Percentiles rank a stretch among this genome's conserved stretches.
These are phyloP conservation scores for Verticillium zaregamsianum DNA, from an alignment of 2,329 filamentous ascomycete genomes.

Conservation along the genomic window DNA sequence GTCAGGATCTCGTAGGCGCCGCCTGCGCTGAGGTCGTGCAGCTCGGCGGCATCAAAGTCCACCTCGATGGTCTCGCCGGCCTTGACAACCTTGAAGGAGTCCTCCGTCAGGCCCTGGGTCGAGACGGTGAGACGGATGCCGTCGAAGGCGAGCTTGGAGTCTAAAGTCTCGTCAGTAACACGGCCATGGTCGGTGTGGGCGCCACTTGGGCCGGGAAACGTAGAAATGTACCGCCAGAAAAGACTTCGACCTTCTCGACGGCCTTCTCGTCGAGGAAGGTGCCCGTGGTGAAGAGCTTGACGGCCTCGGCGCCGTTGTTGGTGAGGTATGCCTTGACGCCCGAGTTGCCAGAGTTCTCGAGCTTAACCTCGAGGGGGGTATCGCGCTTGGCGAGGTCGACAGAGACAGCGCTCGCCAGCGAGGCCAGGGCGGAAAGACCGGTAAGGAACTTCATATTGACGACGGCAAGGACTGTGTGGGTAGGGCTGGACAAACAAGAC, in stretches of 20 bases:
- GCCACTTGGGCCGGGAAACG: conserved; percentile 8
- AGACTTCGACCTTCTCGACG: conserved; percentile 45
- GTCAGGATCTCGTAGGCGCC: conserved; percentile 50
- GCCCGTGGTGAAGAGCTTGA: conserved; percentile 45
- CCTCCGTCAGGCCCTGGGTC: conserved; percentile 33
- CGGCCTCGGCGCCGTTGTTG: conserved; percentile 36
- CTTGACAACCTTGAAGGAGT: conserved; percentile 41
- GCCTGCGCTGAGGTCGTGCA: conserved; percentile 40
- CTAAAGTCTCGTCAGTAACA: background rate
- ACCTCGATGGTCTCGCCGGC: conserved; percentile 41
- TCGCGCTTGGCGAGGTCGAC: conserved; percentile 26
- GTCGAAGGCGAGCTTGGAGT: conserved; percentile 29
- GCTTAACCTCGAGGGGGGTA: conserved; percentile 30
- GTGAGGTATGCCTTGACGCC: conserved; percentile 41
- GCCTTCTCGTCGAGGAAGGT: conserved; percentile 42
- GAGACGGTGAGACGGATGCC: conserved; percentile 44
- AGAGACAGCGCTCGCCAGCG: conserved; percentile 27
- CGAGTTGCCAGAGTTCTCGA: conserved; percentile 39
- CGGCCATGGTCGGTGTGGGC: background rate
- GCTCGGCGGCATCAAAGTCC: conserved; percentile 45
- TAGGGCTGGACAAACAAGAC: background rate
- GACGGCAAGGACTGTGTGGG: background rate
- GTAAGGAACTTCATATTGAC: conserved; percentile 33
- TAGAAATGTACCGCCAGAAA: conserved; percentile 32
- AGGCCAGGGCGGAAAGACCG: conserved; percentile 26